Evolutionary conservation across 139 green algal species (phyloP), one percentile per base, ranked within the genome.

Genomic region (Volvox africanus): DNA sequence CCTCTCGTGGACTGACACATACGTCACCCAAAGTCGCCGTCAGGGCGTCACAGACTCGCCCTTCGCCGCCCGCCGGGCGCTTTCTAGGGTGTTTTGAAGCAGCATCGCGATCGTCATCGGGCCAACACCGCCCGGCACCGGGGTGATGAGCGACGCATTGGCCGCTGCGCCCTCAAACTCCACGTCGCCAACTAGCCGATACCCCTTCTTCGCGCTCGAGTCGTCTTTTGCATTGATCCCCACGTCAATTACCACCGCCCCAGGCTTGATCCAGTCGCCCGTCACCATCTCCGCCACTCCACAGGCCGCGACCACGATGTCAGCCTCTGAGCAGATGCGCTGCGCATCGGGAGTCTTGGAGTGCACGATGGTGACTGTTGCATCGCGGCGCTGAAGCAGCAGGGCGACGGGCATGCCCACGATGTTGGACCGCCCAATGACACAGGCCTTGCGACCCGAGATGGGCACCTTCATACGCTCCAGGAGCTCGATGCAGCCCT

Each of bases 111-210:
- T 96, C 30, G 98, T 99, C 98, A 99, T 99, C 19, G 98, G 98
- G 1, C 98, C 98, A 28, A 99, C 97, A n/a, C 98, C 98, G 21
- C 98, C 98, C 6, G 98, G 98, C 67, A 99, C 98, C 17, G 98
- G 98, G 0, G 98, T 99, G 87, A 99, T 98, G 16, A 94, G 92
- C 0, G 93, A 93, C 6, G 98, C 98, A 32, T 94, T 88, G 28
- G 94, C 79, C 1, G 86, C 81, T 1, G 95, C 97, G 32, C 89
- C 93, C 24, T 93, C 89, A 75, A 97, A 99, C 30, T 91, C 93
- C 35, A 98, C 96, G 88, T 99, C 97, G 11, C 98, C 98, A 36
- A 99, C 98, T 18, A 99, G 92, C 82, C 95, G 86, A 94, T 99
- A 98, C 28, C 95, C 94, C 79, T 92, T 90, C 93, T 96, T 96